A percentile compares a stretch with the other conserved stretches of the same genome.
Conservation (phyloP, 257 asterid species). For the Osmanthus fragrans region DNA sequence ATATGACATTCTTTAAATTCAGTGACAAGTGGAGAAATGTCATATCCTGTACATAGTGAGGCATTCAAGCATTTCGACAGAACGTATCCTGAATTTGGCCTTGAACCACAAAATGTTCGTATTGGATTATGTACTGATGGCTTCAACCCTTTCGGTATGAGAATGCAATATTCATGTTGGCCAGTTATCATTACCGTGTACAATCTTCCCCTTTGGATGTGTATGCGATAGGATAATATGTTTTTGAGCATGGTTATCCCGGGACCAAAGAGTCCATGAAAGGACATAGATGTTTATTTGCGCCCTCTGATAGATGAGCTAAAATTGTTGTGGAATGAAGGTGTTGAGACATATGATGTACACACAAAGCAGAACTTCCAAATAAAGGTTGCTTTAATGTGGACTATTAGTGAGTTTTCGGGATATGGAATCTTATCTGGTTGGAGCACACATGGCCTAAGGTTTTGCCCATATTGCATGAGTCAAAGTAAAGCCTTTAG, state of each 20-base stretch:
- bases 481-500: background rate
- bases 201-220: background rate
- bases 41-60: background rate
- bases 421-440: background rate
- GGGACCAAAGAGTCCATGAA: background rate
- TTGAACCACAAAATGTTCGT: background rate
- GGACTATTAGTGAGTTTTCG: background rate
- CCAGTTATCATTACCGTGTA: background rate
- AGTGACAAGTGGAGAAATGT: too few species aligned
- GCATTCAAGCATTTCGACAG: background rate
- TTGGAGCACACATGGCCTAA: background rate
- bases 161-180: background rate
- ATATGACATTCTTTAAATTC: too few species aligned
- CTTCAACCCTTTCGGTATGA: slow-evolving; percentile 4
- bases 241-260: background rate
- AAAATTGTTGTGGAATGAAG: background rate
- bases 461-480: background rate
- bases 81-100: background rate
- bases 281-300: background rate
- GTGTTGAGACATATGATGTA: background rate
- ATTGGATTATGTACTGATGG: slow-evolving; percentile 11
- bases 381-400: background rate
- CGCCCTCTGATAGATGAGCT: background rate
- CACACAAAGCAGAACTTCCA: background rate
- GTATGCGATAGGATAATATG: background rate